Base-by-base conservation (phyloP, 2,329 filamentous ascomycete species). In the Capronia americana region DNA sequence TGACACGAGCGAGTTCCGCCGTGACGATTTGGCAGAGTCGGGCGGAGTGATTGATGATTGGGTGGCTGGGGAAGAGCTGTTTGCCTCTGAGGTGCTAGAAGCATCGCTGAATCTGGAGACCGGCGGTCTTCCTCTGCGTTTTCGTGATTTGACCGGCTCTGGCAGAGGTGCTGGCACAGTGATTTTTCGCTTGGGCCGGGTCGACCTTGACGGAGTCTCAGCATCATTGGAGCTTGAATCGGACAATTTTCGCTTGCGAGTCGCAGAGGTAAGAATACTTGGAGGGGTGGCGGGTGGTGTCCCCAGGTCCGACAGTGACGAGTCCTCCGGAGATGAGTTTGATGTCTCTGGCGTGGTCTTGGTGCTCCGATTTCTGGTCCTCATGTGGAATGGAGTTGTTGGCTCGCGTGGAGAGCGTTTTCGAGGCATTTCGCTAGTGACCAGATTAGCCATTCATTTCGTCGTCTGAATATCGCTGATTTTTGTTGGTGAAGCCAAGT, bases 311-410 rank as follows among this genome's bases (percentile, higher is more conserved):
- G 51, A 54, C 20, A 32, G 34, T 41, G 61, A 66, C 41, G 60
- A 57, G 11, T 56, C 20, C 20, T 46, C 51, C 11, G 28, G 32
- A 26, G 65, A 61, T 53, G 65, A 56, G 23, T 34, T 26, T 44
- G n/a, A 34, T 38, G 59, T 20, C 20, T 61, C 60, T 48, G 56
- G 51, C 20, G 55, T 28, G 10, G 34, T 50, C 60, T 34, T 38
- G n/a, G 24, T 32, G 11, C 41, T 44, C 51, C 58, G 53, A 30
- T 54, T 69, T 53, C 66, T 60, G n/a, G 66, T 70, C 34, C 57
- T 64, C 68, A 70, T 70, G 38, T 70, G 68, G 51, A 66, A 68
- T 54, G 17, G 24, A 4, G 46, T 41, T 10, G 63, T 51, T 11
- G 66, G 66, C 20, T 57, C 38, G 14, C 63, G 54, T 5, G 30